These are phyloP conservation scores for Plasmodium berghei DNA, from an alignment of 169 alveolate species.

Conservation along the genomic window DNA sequence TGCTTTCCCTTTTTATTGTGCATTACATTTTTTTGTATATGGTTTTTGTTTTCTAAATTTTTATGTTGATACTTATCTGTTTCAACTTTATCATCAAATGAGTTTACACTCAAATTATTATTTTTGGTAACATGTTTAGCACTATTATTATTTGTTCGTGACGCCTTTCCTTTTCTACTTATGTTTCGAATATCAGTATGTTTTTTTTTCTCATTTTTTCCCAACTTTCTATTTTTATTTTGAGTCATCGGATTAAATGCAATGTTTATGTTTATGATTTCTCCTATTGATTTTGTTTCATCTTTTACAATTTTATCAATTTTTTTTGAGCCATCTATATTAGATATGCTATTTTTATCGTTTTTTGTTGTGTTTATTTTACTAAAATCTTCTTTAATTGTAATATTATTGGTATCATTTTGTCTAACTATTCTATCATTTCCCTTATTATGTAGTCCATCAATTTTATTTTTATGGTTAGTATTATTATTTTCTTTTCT, in stretches of 20 bases:
- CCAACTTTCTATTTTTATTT: background rate
- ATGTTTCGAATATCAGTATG: background rate
- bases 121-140: background rate
- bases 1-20: background rate
- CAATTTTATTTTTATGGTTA: background rate
- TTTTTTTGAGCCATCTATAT: background rate
- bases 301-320: background rate
- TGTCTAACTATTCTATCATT: background rate
- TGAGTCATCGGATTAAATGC: constrained; percentile 16
- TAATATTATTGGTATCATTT: background rate
- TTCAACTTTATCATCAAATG: background rate
- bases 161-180: background rate
- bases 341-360: background rate
- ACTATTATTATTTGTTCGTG: background rate
- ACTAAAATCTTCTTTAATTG: background rate
- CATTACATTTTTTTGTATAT: background rate
- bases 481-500: background rate
- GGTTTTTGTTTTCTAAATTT: background rate
- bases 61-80: background rate
- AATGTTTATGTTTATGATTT: constrained; percentile 47
- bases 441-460: background rate
- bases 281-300: background rate
- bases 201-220: constrained; percentile 13
- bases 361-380: background rate
- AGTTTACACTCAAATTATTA: background rate